Evolutionary conservation across 305 asterid genomes (phyloP).

Genomic region (Solanum hybrid): DNA sequence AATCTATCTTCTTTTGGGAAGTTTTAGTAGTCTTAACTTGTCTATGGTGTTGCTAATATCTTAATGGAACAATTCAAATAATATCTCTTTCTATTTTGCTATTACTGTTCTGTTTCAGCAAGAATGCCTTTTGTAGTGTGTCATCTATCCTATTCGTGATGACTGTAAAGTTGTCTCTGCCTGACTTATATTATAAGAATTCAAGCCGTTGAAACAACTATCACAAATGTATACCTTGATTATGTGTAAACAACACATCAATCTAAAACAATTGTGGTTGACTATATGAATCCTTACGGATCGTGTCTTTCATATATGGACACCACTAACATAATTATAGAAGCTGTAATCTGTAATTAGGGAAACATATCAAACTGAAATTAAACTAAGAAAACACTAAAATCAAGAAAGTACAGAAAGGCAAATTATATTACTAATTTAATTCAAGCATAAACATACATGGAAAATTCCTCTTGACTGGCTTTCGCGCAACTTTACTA

Average conservation of each 20-base stretch:
- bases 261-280: background rate
- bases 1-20: background rate
- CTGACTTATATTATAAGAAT: background rate
- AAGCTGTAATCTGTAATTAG: background rate
- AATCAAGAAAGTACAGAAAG: background rate
- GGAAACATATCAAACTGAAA: background rate
- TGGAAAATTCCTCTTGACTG: background rate
- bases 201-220: no score
- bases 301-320: no score
- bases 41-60: background rate
- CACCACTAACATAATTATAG: background rate
- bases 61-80: background rate
- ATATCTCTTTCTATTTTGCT: background rate
- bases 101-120: background rate
- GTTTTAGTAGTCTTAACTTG: background rate
- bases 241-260: no score
- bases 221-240: background rate
- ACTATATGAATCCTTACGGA: background rate
- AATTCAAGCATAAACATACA: background rate
- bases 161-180: background rate
- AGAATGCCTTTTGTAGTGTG: background rate
- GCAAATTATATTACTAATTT: background rate
- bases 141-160: background rate
- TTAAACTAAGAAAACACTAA: background rate
- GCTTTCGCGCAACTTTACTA: background rate